Conservation (phyloP, 2,329 filamentous ascomycete species). For the Rachicladosporium sp. region DNA sequence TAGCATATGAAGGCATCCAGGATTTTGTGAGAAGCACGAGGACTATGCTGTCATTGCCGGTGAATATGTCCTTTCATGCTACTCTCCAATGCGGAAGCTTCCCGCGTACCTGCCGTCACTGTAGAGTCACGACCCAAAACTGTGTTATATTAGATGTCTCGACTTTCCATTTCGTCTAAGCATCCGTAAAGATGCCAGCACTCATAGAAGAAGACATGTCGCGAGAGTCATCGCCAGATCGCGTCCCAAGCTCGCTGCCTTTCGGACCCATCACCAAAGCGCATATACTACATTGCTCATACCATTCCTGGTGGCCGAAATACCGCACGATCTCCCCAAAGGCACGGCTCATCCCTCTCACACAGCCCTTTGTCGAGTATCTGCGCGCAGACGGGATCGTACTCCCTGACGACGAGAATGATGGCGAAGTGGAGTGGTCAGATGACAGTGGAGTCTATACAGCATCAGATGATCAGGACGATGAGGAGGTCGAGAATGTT, state of each 20-base stretch:
- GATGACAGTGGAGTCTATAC: slow-evolving; percentile 26
- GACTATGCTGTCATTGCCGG: too few relatives aligned
- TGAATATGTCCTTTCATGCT: too few relatives aligned
- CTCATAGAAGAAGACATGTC: slow-evolving; percentile 1
- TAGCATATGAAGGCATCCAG: too few relatives aligned
- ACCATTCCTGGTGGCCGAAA: slow-evolving; percentile 78
- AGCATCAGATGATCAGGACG: slow-evolving; percentile 30
- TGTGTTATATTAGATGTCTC: too few relatives aligned
- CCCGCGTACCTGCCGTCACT: too few relatives aligned
- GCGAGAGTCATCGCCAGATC: not conserved
- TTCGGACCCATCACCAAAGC: slow-evolving; percentile 76
- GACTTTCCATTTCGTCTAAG: too few relatives aligned
- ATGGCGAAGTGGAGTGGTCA: slow-evolving; percentile 37
- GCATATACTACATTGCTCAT: slow-evolving; percentile 90
- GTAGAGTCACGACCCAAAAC: too few relatives aligned
- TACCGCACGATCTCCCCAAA: slow-evolving; percentile 75
- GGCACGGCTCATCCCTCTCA: slow-evolving; percentile 70
- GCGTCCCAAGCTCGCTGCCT: slow-evolving; percentile 31
- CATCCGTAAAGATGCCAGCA: slow-evolving; percentile 1
- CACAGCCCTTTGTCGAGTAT: slow-evolving; percentile 66
- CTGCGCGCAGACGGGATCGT: slow-evolving; percentile 87
- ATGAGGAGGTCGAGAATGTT: slow-evolving; percentile 51
- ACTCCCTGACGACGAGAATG: slow-evolving; percentile 43
- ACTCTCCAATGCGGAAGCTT: too few relatives aligned
- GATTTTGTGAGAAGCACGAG: too few relatives aligned